phyloP scores from a whole-genome alignment of 1,139 yeast genomes.

The Hansenula lynferdii region DNA sequence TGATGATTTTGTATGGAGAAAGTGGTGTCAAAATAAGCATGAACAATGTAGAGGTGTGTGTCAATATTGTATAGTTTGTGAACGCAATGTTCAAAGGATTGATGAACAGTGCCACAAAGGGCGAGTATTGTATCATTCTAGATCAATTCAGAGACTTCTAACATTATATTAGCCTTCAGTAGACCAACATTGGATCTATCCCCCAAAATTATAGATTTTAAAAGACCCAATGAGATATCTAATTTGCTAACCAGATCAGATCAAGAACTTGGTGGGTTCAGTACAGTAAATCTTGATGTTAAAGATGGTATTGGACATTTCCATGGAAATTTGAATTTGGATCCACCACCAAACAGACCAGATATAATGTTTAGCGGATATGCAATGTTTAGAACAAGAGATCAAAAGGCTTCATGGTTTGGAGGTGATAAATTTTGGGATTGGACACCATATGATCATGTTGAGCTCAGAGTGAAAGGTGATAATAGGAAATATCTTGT shows the following conservation, averaged over 20 bases:
- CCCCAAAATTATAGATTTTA: slow-evolving; percentile 50
- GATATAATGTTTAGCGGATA: slow-evolving; percentile 72
- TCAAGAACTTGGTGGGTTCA: slow-evolving; percentile 72
- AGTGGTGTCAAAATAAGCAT: not conserved
- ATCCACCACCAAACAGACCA: slow-evolving; percentile 67
- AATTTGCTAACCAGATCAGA: slow-evolving; percentile 61
- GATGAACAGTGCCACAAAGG: too few species aligned
- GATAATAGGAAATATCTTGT: slow-evolving; percentile 73
- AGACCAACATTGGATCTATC: slow-evolving; percentile 23
- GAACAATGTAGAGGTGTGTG: too few species aligned
- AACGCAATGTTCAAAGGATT: too few species aligned
- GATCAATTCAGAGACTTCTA: too few species aligned
- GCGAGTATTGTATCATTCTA: too few species aligned
- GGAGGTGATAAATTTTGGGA: slow-evolving; percentile 50
- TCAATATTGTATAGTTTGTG: too few species aligned
- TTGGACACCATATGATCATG: slow-evolving; percentile 53
- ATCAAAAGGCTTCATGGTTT: slow-evolving; percentile 31
- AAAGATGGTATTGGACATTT: slow-evolving; percentile 45
- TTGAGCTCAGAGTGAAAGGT: slow-evolving; percentile 69
- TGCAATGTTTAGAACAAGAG: slow-evolving; percentile 81
- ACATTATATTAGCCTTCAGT: too few species aligned
- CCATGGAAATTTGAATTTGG: slow-evolving; percentile 68
- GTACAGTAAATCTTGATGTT: slow-evolving; percentile 54
- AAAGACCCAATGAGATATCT: slow-evolving; percentile 37
- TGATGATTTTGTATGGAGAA: not conserved